phyloP scores from a whole-genome alignment of 495 filamentous ascomycete genomes.

The Hyaloscypha finlandica region DNA sequence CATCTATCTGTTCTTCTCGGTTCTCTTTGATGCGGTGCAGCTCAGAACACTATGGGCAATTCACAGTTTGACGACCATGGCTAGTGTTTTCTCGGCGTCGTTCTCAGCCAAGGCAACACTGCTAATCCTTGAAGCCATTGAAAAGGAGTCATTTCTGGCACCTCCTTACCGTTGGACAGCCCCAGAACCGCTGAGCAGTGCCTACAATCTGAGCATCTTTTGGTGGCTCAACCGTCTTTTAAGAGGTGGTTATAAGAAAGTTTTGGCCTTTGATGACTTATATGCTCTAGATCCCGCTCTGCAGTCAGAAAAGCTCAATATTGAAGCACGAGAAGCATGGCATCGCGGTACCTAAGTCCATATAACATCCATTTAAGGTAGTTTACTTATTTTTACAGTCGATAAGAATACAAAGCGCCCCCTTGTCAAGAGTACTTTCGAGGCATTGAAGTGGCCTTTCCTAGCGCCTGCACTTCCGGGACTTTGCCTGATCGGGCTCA shows the following conservation, averaged over 20 bases:
- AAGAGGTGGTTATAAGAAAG: not conserved
- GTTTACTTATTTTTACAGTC: slow-evolving; percentile 17
- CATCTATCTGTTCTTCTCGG: slow-evolving; percentile 58
- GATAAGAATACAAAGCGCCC: not conserved
- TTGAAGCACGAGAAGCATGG: not conserved
- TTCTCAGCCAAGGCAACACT: slow-evolving; percentile 19
- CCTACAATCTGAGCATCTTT: not conserved
- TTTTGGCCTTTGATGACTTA: not conserved
- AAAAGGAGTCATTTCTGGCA: slow-evolving; percentile 28
- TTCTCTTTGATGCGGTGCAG: slow-evolving; percentile 57
- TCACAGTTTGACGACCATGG: slow-evolving; percentile 4
- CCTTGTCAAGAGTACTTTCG: not conserved
- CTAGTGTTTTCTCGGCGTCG: slow-evolving; percentile 11
- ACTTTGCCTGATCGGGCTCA: slow-evolving; percentile 54
- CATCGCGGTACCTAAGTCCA: not conserved
- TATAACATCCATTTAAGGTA: not conserved
- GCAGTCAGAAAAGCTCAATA: not conserved
- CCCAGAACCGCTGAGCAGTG: not conserved
- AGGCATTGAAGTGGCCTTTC: not conserved
- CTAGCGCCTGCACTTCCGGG: slow-evolving; percentile 43
- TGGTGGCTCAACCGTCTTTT: not conserved
- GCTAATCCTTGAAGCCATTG: slow-evolving; percentile 10
- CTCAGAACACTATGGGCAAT: slow-evolving; percentile 47
- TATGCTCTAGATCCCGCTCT: not conserved
- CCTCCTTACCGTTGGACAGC: not conserved